Base-by-base conservation (phyloP, 2,329 filamentous ascomycete genomes). In the Colletotrichum destructivum region DNA sequence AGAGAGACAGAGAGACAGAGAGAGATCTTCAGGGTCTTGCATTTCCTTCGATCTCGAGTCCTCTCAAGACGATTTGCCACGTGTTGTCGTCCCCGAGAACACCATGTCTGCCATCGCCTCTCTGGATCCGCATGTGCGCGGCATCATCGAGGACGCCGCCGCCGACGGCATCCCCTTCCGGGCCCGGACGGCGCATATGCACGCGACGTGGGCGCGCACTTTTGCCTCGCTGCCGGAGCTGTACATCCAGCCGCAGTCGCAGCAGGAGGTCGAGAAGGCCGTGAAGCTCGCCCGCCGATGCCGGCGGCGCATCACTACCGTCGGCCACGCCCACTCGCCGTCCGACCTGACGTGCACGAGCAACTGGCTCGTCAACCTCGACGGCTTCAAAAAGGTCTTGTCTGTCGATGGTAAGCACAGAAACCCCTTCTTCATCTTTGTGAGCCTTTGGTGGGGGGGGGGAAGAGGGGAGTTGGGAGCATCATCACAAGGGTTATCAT, bases 181-280 rank as follows among this genome's bases (percentile, higher is more conserved):
- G 80, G 93, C 94, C 7, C 88, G 87, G 69, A 85, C 88, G 71
- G 86, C 89, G 66, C 91, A 98, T 81, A 84, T 91, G 61, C 96
- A 98, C 84, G 91, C 92, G 77, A 99, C 96, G 35, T 99, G 96
- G 96, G 96, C 96, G 54, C 92, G 92, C 79, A 98, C 96, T 56
- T 98, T 97, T 84, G 92, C 93, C 78, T 96, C 93, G 63, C 89
- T 91, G 35, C 96, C 96, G 3, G 95, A 98, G 85, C 91, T 98
- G 72, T 98, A 96, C 83, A 90, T 99, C 76, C 93, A 93, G 77
- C 96, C 96, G 2, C 88, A 93, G 77, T 92, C 91, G 2, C 85
- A 96, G 62, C 85, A 86, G n/a, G 96, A 99, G 82, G 89, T 99
- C 75, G 92, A 96, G 81, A 95, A 97, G 81, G 87, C 93, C 60